Base-by-base conservation (phyloP, 257 asterid genomes). In the Ilex asprella region DNA sequence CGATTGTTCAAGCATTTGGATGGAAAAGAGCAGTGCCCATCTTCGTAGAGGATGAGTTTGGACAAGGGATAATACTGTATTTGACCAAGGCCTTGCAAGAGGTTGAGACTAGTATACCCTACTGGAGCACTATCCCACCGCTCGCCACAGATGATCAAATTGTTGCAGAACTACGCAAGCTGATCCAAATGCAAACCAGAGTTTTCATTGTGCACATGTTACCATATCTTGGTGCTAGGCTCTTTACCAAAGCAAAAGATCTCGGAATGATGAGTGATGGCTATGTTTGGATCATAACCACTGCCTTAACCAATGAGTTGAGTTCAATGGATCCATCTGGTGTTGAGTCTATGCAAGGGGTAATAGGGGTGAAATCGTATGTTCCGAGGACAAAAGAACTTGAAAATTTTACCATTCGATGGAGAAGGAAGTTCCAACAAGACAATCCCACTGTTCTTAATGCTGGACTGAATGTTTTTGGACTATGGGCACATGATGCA, bases 401-500 rank as follows among this genome's bases (percentile, higher is more conserved):
- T 16, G 31, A 44, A 5, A n/a, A 44, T 53, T 62, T 69, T 5
- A 12, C 31, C 21, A 52, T 21, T 9, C 57, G 55, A 3, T 61
- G 31, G 39, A 31, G n/a, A 29, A 30, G 11, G 31, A 43, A 16
- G 16, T 27, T 60, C 39, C 46, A 6, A 35, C 27, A 46, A 7
- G 58, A 27, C 39, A 46, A 57, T 16, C 30, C 57, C 30, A 11
- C 14, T 8, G 10, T 46, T 51, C 16, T 31, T 31, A 14, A 31
- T 30, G 55, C 29, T 10, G 63, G 43, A 5, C 39, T 31, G 29
- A 69, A 21, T 58, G 56, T 62, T 32, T 55, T 46, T 49, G 69
- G 69, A 10, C 46, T 69, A 14, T 62, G 74, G 74, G 73, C 73
- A 11, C 61, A 69, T 56, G 73, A 69, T 11, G 10, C 73, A n/a